Percentiles rank a stretch among this genome's conserved stretches.
These are phyloP conservation scores for Lepiota subincarnata DNA, from an alignment of 768 basidiomycete genomes.

Conservation along the genomic window DNA sequence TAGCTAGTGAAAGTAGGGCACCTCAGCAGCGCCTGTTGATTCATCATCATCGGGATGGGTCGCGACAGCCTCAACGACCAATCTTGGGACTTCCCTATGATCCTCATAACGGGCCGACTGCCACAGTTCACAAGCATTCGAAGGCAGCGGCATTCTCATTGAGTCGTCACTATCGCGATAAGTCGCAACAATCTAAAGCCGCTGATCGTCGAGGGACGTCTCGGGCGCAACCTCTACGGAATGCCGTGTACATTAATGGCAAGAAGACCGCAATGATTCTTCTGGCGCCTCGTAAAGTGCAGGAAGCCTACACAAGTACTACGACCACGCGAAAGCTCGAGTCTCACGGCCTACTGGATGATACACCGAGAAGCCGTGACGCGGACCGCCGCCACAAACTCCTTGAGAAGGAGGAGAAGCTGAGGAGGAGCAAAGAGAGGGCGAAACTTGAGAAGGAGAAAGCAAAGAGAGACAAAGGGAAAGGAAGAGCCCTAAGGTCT, in stretches of 20 bases:
- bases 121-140: slow-evolving; percentile 80
- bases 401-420: slow-evolving; percentile 19
- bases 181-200: slow-evolving; percentile 12
- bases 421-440: slow-evolving; percentile 17
- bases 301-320: slow-evolving; percentile 74
- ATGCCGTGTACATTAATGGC: slow-evolving; percentile 18
- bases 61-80: neutral
- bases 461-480: slow-evolving; percentile 21
- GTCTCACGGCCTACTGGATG: slow-evolving; percentile 63
- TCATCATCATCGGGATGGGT: slow-evolving; percentile 37
- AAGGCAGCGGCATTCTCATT: slow-evolving; percentile 77
- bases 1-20: slow-evolving; percentile 9
- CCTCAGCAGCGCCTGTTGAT: slow-evolving; percentile 68
- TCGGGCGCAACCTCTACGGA: slow-evolving; percentile 20
- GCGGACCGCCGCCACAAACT: slow-evolving; percentile 19
- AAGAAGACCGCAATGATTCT: slow-evolving; percentile 50
- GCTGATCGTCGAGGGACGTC: slow-evolving; percentile 17
- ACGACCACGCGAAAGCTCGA: slow-evolving; percentile 65
- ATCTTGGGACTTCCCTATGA: slow-evolving; percentile 36
- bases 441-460: slow-evolving; percentile 22
- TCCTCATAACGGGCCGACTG: slow-evolving; percentile 50
- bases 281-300: slow-evolving; percentile 71
- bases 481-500: slow-evolving; percentile 10
- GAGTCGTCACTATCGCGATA: slow-evolving; percentile 52
- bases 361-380: slow-evolving; percentile 32